Evolutionary conservation across 2,329 filamentous ascomycete genomes (phyloP), one percentile per base, ranked within the genome.

Genomic region (Calycina marina): DNA sequence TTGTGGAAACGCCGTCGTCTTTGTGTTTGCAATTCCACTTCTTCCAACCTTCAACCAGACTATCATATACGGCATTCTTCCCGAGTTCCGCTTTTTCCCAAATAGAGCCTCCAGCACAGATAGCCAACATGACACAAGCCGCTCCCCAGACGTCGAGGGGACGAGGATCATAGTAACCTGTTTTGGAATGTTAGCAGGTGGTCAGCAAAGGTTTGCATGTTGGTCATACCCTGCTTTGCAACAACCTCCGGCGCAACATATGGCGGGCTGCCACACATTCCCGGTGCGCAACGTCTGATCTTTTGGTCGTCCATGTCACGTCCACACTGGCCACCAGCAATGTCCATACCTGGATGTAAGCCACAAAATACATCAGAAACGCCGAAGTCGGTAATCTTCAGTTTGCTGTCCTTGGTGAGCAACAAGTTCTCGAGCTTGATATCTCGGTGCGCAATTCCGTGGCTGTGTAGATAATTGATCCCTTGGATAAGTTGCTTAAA

Each of bases 301-400:
- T n/a, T n/a, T n/a, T n/a, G n/a, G 4, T 77, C 72, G 16, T 66
- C 67, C 71, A 86, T 83, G 42, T 76, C 69, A 49, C 69, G 68
- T 29, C 78, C 80, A 53, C 79, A 86, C 48, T 79, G 67, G 34
- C 80, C 79, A 31, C 73, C 72, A 9, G 79, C 69, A 46, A 77
- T 72, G 38, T 79, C 68, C 25, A 85, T 58, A 17, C 83, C 84
- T 1, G 83, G 84, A 53, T 92, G 83, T 31, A 76, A 75, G 24
- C 83, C 84, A 33, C 67, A 72, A 50, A 93, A 93, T 12, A 92
- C 79, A 51, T 90, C 82, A 0, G 82, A 85, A 10, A 88, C 81
- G 32, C 85, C 85, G 58, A 93, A 93, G 53, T 93, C 85, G 30
- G 83, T 85, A 38, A 93, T 86, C 58, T 93, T 93, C 35, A 93